These are phyloP conservation scores for Candida tibetensis DNA, from an alignment of 805 yeast genomes.

Conservation along the genomic window DNA sequence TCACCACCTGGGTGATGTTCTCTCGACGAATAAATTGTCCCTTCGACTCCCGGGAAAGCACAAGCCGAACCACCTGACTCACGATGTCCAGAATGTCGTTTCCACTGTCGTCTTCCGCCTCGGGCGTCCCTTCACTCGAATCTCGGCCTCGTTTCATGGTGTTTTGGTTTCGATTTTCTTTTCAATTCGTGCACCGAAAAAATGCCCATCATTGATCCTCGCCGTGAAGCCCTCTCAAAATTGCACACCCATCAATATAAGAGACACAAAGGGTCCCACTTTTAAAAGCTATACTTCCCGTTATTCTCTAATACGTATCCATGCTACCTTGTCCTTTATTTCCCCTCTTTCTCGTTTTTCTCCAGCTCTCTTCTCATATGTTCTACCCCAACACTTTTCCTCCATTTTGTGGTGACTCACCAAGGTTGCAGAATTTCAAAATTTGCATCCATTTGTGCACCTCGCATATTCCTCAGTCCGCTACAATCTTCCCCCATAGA, in stretches of 20 bases:
- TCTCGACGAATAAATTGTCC: constrained; percentile 24
- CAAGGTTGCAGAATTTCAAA: constrained; percentile 1
- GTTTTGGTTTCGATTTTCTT: too few species aligned
- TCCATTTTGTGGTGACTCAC: not conserved
- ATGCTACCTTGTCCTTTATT: too few species aligned
- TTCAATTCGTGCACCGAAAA: too few species aligned
- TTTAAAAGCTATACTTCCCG: too few species aligned
- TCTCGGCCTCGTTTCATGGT: not conserved
- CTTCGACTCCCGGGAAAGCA: constrained; percentile 21
- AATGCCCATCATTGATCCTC: too few species aligned
- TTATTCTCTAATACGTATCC: too few species aligned
- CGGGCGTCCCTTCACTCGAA: not conserved
- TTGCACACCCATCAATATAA: too few species aligned
- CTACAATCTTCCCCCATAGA: too few species aligned
- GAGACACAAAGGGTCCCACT: too few species aligned
- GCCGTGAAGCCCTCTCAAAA: too few species aligned
- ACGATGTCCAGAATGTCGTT: constrained; percentile 8
- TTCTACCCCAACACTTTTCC: not conserved
- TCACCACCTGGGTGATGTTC: constrained; percentile 14
- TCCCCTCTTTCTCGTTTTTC: not conserved
- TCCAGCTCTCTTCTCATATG: not conserved
- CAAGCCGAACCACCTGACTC: constrained; percentile 13
- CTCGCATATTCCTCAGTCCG: too few species aligned
- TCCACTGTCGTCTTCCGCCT: not conserved
- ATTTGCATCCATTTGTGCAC: not conserved